phyloP scores from a whole-genome alignment of 192 early-diverging fungal species.

The Linnemannia exigua region DNA sequence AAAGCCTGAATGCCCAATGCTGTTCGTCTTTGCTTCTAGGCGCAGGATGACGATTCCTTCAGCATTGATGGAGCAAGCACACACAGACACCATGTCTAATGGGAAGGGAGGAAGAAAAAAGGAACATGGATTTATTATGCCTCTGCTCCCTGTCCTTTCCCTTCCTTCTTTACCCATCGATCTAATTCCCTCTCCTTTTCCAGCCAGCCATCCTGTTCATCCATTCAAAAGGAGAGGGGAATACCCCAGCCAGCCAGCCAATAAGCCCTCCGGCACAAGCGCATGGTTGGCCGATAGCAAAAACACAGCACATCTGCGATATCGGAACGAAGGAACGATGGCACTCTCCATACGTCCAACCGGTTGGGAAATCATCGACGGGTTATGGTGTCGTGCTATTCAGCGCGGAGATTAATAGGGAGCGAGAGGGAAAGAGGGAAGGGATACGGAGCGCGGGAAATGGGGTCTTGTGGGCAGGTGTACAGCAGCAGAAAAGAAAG shows the following conservation, averaged over 20 bases:
- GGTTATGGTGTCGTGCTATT: neutral
- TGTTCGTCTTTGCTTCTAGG: neutral
- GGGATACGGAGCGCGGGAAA: neutral
- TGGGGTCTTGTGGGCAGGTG: neutral
- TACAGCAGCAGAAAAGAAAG: too few species aligned
- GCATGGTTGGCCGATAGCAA: neutral
- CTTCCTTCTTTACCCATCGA: neutral
- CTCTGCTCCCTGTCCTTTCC: neutral
- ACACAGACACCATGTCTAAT: neutral
- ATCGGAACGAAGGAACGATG: neutral
- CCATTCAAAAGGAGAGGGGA: too few species aligned
- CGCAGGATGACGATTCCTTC: neutral
- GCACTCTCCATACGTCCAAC: neutral
- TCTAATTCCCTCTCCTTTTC: neutral
- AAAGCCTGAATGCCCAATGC: too few species aligned
- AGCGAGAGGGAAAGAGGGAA: neutral
- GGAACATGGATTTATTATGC: neutral
- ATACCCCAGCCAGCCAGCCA: neutral
- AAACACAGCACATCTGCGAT: too few species aligned
- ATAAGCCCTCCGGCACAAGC: neutral
- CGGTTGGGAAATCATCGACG: neutral
- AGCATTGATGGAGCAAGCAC: neutral
- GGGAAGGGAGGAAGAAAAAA: neutral
- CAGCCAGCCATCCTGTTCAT: neutral
- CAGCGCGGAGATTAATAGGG: neutral